Conservation (phyloP, 2,329 filamentous ascomycete genomes). For the Aureobasidium sp. region DNA sequence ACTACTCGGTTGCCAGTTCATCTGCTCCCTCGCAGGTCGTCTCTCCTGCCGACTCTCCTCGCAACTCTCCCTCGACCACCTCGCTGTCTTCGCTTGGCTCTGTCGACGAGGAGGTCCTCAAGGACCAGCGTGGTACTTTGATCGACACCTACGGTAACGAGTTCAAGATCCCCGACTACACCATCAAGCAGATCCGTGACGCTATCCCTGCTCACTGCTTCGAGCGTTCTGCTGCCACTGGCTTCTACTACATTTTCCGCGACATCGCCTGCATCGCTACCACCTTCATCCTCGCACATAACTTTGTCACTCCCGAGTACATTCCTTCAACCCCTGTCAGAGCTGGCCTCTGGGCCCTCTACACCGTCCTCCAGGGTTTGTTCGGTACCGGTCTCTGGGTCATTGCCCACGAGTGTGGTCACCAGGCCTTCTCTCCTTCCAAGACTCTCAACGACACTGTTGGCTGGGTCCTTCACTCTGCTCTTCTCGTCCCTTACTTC, state of each 20-base stretch:
- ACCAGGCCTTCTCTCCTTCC: conserved; percentile 92
- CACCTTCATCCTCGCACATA: conserved; percentile 85
- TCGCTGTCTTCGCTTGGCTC: conserved; percentile 86
- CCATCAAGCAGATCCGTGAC: conserved; percentile 94
- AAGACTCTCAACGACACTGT: conserved; percentile 84
- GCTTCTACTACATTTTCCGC: conserved; percentile 75
- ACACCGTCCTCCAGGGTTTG: conserved; percentile 79
- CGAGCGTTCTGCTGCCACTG: conserved; percentile 68
- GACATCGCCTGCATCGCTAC: conserved; percentile 64
- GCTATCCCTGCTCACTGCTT: conserved; percentile 98
- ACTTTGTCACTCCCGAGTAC: conserved; percentile 76
- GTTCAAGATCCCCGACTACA: conserved; percentile 89
- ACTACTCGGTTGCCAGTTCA: conserved; percentile 45
- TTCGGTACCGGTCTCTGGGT: conserved; percentile 95
- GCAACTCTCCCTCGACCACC: conserved; percentile 67
- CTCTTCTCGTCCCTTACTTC: conserved; percentile 91
- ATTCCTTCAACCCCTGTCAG: conserved; percentile 63
- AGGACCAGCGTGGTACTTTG: conserved; percentile 55
- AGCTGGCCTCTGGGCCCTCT: conserved; percentile 55
- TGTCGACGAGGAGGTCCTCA: conserved; percentile 45
- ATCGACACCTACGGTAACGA: conserved; percentile 91
- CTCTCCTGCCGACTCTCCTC: conserved; percentile 52
- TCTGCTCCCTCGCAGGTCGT: conserved; percentile 44
- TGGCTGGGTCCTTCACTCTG: conserved; percentile 84
- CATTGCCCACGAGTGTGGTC: conserved; percentile 93